Percentiles rank a stretch among this genome's conserved stretches.
Evolutionary conservation across 176 grass and related monocot species (phyloP).

Genomic region (Poa pratensis): DNA sequence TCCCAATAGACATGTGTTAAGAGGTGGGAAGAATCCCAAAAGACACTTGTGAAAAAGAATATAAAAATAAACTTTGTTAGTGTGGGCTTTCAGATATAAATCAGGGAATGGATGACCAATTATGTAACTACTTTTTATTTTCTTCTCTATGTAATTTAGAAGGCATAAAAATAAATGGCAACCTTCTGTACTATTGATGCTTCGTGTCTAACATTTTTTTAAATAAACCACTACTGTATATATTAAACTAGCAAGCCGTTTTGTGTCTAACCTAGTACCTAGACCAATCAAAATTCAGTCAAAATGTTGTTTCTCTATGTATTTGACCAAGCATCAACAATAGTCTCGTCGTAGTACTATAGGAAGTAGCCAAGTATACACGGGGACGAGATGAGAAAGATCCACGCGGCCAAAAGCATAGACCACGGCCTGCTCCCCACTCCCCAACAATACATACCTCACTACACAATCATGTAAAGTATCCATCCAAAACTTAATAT

Average conservation of each 20-base stretch:
- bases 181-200: neutral
- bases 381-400: neutral
- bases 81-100: no score
- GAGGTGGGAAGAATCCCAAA: no score
- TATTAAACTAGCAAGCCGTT: no score
- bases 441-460: neutral
- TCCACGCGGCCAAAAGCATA: neutral
- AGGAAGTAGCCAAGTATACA: neutral
- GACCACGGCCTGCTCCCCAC: neutral
- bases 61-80: no score
- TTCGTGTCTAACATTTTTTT: neutral
- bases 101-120: no score
- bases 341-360: neutral
- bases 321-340: neutral
- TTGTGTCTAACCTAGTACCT: no score
- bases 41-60: no score
- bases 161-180: neutral
- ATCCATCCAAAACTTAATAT: neutral
- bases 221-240: no score
- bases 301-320: neutral
- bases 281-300: neutral
- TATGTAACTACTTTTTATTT: no score
- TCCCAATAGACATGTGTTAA: no score
- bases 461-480: no score
- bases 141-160: no score